Base-by-base conservation (phyloP, 2,329 filamentous ascomycete species). In the Catunica adiposa region DNA sequence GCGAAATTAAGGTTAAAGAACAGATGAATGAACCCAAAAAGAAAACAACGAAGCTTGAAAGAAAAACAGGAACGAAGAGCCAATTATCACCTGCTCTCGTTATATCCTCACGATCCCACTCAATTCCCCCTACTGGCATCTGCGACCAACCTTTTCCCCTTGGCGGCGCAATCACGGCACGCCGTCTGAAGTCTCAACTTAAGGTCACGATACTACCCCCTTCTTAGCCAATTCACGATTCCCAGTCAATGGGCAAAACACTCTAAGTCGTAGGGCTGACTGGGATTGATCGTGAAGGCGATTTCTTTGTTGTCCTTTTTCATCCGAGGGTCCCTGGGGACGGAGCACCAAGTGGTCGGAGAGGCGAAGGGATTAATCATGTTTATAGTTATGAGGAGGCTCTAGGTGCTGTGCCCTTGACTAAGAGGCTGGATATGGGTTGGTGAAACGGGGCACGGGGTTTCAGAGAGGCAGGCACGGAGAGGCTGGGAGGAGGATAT, bases 1-100 rank as follows among this genome's bases (percentile, higher is more conserved):
- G 40, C 40, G 20, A 44, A 44, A 44, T 44, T 44, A 44, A 44
- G 40, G 15, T 44, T 44, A 44, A 44, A 44, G 40, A 44, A 44
- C 15, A 44, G n/a, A 38, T 2, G 5, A 8, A 38, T 3, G 37
- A 38, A 8, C 11, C n/a, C 37, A 11, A 38, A 44, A 11, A 8
- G 40, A 22, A 15, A 17, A 44, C 7, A 17, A 44, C 29, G 11
- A 34, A 34, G 11, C 11, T 11, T 11, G 11, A 44, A n/a, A 7
- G 11, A 44, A 22, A 44, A 44, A 44, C 15, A n/a, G 20, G 15
- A 44, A 44, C 9, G 15, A 3, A 44, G 2, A 44, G 3, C n/a
- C 15, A n/a, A 22, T 8, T 44, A n/a, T 44, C 40, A 44, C 14
- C n/a, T 44, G 40, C 40, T n/a, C n/a, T 34, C 29, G 11, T 34